Percentiles rank a stretch among this genome's conserved stretches.
Conservation (phyloP, 2,329 filamentous ascomycete genomes). For the Cryphonectria nitschkei region DNA sequence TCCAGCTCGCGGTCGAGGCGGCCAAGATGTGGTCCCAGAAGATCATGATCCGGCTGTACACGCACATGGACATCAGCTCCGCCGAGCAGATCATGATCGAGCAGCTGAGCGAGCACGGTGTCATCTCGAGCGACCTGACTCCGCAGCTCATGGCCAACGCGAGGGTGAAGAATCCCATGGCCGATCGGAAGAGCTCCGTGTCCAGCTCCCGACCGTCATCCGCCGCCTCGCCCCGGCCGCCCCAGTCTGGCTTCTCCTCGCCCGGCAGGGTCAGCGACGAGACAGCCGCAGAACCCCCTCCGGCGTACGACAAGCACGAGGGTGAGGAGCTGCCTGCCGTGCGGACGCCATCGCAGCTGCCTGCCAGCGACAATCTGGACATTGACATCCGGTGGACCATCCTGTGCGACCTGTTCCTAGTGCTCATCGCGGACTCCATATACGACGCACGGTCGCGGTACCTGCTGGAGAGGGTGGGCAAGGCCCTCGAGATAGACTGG, state of each 20-base stretch:
- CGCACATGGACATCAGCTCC: conserved; percentile 93
- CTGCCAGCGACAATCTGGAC: conserved; percentile 81
- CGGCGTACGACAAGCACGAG: conserved; percentile 65
- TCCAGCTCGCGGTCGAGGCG: conserved; percentile 72
- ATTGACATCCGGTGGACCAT: conserved; percentile 98
- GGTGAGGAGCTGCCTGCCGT: conserved; percentile 77
- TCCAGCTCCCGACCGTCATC: conserved; percentile 23
- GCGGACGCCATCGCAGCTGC: conserved; percentile 80
- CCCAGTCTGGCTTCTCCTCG: conserved; percentile 28
- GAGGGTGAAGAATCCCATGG: conserved; percentile 90
- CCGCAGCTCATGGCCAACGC: conserved; percentile 89
- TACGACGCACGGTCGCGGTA: conserved; percentile 89
- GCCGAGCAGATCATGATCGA: conserved; percentile 98
- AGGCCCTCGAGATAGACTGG: conserved; percentile 81
- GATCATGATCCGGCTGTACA: conserved; percentile 94
- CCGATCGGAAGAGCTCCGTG: conserved; percentile 44
- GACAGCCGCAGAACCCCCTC: conserved; percentile 53
- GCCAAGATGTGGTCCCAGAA: conserved; percentile 97
- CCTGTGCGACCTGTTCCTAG: conserved; percentile 90
- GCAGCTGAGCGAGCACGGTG: conserved; percentile 90
- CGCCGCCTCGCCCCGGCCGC: conserved; percentile 19
- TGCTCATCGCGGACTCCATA: conserved; percentile 92
- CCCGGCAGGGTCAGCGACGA: conserved; percentile 45
- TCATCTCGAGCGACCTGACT: conserved; percentile 81
- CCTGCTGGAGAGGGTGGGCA: conserved; percentile 81